phyloP scores from a whole-genome alignment of 208 protist species.

The Leishmania aethiopica region DNA sequence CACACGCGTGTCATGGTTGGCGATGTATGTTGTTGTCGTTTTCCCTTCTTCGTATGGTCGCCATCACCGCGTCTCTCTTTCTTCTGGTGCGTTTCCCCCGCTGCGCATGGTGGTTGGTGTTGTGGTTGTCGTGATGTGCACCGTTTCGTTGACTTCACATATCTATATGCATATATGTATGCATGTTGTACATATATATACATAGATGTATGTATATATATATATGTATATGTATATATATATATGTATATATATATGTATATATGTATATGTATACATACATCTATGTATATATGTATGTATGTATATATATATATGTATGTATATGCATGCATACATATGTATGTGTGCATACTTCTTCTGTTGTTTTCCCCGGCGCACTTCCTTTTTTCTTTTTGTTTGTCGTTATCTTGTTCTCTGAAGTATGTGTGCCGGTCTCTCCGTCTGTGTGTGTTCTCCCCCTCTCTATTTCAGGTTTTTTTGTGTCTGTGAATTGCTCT shows the following conservation, averaged over 20 bases:
- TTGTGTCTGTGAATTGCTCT: background rate
- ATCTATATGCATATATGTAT: too few relatives aligned
- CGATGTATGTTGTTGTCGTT: background rate
- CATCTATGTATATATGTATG: background rate
- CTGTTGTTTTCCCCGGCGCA: background rate
- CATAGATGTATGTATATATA: background rate
- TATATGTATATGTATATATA: background rate
- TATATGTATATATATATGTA: background rate
- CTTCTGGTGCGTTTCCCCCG: background rate
- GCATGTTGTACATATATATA: too few relatives aligned
- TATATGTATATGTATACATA: too few relatives aligned
- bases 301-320: background rate
- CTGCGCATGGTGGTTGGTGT: background rate
- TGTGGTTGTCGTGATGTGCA: background rate
- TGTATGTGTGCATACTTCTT: background rate
- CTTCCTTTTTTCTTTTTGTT: background rate
- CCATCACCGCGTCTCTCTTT: slow-evolving; percentile 1
- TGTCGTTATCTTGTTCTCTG: background rate
- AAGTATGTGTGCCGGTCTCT: background rate
- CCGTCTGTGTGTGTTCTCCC: background rate
- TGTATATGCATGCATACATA: too few relatives aligned
- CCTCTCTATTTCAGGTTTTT: background rate
- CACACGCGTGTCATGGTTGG: background rate
- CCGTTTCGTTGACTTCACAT: background rate
- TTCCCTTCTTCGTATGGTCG: slow-evolving; percentile 5